Evolutionary conservation across 1,284 basidiomycete species (phyloP), one percentile per base, ranked within the genome.

Genomic region (Malassezia nana): DNA sequence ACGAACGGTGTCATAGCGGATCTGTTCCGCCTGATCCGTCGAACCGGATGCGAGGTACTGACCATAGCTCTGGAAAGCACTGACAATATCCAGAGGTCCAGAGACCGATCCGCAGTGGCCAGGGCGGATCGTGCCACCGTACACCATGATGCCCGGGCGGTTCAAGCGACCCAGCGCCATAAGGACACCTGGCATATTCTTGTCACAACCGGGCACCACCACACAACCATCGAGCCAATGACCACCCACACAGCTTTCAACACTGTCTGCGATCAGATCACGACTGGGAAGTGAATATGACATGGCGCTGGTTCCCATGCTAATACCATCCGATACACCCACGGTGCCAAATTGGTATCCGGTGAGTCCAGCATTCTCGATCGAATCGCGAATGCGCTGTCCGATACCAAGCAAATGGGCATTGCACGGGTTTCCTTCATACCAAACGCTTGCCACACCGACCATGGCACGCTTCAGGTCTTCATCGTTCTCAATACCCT

Each of bases 161-260:
- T 74, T 74, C 35, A 72, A 64, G 15, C 71, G 59, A 30, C 68
- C 69, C 13, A 72, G 65, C 2, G 68, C 71, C 63, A 74, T 74
- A 9, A 74, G 58, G 5, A 72, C 69, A 60, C 71, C 71, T 24
- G 71, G 71, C 71, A 74, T 74, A 58, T 74, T 74, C 59, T 74
- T 74, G 61, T 74, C 72, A 48, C 72, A 74, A 28, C 70, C 70
- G 8, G 72, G 72, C 25, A 74, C 65, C 7, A 64, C 63, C 33
- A 74, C 70, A 30, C 49, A 52, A 13, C 70, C 72, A 33, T 74
- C 72, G 41, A 73, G 66, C 70, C 70, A 74, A 53, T 74, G 72
- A 13, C 69, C 72, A 46, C 69, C 69, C 43, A 64, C 62, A 13
- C 66, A 69, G 31, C 59, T 62, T 47, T 74, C 72, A 44, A 74